Percentiles rank a stretch among this genome's conserved stretches.
Evolutionary conservation across 1,284 basidiomycete species (phyloP).

Genomic region (Austroboletus novae-zelandiae): DNA sequence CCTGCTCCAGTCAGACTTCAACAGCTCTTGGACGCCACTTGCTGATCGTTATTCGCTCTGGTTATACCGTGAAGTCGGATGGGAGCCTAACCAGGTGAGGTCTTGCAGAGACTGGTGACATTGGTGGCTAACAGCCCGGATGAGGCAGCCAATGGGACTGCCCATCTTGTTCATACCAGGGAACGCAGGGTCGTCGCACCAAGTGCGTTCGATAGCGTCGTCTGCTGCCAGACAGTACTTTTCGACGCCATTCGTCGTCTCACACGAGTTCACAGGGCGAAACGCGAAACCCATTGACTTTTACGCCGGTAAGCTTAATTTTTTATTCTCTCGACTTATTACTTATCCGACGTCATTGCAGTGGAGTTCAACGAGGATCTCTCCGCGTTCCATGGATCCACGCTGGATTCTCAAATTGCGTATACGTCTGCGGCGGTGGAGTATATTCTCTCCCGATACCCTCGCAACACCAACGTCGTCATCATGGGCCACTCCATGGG

Average conservation of each 20-base stretch:
- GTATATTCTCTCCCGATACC: constrained; percentile 81
- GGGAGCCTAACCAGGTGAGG: constrained; percentile 68
- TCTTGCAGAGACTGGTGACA: background rate
- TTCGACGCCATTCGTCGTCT: constrained; percentile 48
- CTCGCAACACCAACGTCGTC: constrained; percentile 59
- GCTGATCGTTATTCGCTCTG: constrained; percentile 79
- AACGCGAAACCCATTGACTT: constrained; percentile 69
- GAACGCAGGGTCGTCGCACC: constrained; percentile 93
- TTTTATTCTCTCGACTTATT: background rate
- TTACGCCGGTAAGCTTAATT: constrained; percentile 62
- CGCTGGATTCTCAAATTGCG: constrained; percentile 78
- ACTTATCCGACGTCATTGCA: constrained; percentile 29
- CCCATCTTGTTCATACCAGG: constrained; percentile 97
- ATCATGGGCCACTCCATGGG: constrained; percentile 98
- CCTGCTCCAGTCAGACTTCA: constrained; percentile 61
- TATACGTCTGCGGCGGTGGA: constrained; percentile 75
- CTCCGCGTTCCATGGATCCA: constrained; percentile 92
- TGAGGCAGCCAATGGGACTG: constrained; percentile 38
- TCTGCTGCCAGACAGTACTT: constrained; percentile 84
- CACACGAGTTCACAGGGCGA: constrained; percentile 48
- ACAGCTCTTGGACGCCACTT: constrained; percentile 66
- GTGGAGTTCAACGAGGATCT: constrained; percentile 98
- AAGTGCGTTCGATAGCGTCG: constrained; percentile 93
- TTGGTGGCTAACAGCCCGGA: constrained; percentile 7
- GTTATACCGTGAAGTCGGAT: constrained; percentile 89